Evolutionary conservation across 345 rosid species (phyloP).

Genomic region (Litchi chinensis): DNA sequence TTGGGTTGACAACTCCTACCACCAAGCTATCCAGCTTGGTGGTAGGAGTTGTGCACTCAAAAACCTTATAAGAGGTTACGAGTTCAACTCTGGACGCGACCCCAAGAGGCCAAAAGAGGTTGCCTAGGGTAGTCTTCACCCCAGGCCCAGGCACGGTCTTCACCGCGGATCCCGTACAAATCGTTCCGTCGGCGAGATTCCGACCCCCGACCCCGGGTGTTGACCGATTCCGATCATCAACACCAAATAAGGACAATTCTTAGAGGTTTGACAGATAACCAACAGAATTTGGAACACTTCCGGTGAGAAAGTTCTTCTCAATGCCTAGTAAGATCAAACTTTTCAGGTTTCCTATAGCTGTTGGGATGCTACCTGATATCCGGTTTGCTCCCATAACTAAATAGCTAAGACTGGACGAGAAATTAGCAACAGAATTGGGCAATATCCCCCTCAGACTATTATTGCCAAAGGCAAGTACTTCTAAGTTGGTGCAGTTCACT

Average conservation of each 20-base stretch:
- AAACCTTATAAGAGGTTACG: too few relatives aligned
- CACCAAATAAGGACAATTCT: constrained; percentile 29
- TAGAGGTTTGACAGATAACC: constrained; percentile 26
- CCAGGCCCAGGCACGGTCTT: too few relatives aligned
- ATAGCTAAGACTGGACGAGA: constrained; percentile 21
- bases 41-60: too few relatives aligned
- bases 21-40: too few relatives aligned
- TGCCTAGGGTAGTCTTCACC: too few relatives aligned
- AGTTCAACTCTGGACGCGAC: too few relatives aligned
- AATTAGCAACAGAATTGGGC: constrained; percentile 25
- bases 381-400: constrained; percentile 28
- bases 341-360: constrained; percentile 15
- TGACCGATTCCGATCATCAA: too few relatives aligned
- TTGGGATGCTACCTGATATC: constrained; percentile 22
- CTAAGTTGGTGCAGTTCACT: constrained; percentile 31
- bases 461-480: constrained; percentile 25
- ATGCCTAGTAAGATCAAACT: constrained; percentile 19
- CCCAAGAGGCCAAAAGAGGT: too few relatives aligned
- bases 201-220: too few relatives aligned
- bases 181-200: too few relatives aligned
- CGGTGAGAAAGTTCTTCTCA: constrained; percentile 28
- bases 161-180: too few relatives aligned
- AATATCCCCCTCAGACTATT: constrained; percentile 28
- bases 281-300: constrained; percentile 27
- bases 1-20: too few relatives aligned